Conservation (phyloP, 441 rosid genomes). For the Erodium chrysanthum region DNA sequence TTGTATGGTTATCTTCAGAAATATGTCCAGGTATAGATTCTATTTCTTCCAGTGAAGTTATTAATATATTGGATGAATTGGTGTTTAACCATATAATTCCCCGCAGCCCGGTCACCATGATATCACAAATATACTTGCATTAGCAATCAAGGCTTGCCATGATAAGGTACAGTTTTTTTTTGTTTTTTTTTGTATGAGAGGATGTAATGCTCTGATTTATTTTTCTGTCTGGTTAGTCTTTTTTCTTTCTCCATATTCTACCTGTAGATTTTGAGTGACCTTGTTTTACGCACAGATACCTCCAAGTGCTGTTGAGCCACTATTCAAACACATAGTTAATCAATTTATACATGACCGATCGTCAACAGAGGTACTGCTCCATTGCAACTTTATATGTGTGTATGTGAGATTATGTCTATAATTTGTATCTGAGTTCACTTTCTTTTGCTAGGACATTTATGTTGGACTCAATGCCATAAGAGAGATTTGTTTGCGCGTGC, state of each 20-base stretch:
- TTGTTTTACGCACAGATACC: conserved; percentile 56
- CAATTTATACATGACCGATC: conserved; percentile 84
- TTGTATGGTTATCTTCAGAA: conserved; percentile 69
- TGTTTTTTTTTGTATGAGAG: too few relatives aligned
- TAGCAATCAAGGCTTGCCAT: conserved; percentile 85
- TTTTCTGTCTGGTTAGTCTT: not conserved
- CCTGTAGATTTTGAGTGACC: not conserved
- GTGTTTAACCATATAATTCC: conserved; percentile 9
- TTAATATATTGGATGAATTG: conserved; percentile 7
- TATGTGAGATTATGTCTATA: not conserved
- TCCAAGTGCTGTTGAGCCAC: conserved; percentile 87
- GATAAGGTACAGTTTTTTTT: conserved; percentile 20
- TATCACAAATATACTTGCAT: conserved; percentile 76
- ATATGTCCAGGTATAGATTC: conserved; percentile 58
- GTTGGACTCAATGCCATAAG: conserved; percentile 79
- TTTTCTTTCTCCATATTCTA: not conserved
- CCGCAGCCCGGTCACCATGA: conserved; percentile 81
- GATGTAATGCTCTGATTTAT: not conserved
- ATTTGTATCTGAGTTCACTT: conserved; percentile 13
- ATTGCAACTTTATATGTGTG: conserved; percentile 9
- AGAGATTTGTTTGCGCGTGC: conserved; percentile 89
- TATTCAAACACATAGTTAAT: conserved; percentile 82
- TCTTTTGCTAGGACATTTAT: conserved; percentile 55
- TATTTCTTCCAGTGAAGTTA: conserved; percentile 4
- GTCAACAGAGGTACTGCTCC: conserved; percentile 60